Conservation (phyloP, 768 basidiomycete species). For the Lentinula edodes region DNA sequence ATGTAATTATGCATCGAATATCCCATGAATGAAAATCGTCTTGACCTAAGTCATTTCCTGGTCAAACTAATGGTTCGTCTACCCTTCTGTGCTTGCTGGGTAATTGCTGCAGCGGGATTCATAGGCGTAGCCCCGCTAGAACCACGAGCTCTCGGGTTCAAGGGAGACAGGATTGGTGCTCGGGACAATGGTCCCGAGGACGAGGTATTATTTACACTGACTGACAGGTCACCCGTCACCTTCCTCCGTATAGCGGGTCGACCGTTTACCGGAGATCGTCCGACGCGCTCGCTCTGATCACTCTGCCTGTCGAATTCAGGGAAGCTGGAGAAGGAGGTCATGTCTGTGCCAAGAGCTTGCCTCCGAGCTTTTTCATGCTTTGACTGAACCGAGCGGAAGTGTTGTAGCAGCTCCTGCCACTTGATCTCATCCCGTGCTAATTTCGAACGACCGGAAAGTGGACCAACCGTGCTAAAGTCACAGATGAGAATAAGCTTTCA, state of each 20-base stretch:
- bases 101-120: conserved; percentile 6
- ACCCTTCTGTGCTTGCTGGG: conserved; percentile 28
- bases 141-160: conserved; percentile 63
- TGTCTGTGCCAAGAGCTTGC: conserved; percentile 65
- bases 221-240: conserved; percentile 46
- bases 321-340: conserved; percentile 43
- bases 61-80: conserved; percentile 37
- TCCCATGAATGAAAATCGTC: neutral
- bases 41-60: conserved; percentile 18
- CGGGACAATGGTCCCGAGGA: neutral
- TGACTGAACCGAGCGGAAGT: conserved; percentile 86
- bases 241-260: conserved; percentile 55
- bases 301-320: conserved; percentile 38
- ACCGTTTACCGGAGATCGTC: conserved; percentile 9
- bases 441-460: conserved; percentile 64
- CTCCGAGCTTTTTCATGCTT: conserved; percentile 91
- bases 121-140: conserved; percentile 18
- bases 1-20: neutral
- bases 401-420: conserved; percentile 90
- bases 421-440: conserved; percentile 86
- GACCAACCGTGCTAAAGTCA: conserved; percentile 20
- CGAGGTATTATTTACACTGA: neutral
- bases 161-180: conserved; percentile 47
- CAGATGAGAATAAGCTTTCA: neutral
- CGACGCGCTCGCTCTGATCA: conserved; percentile 17